Evolutionary conservation across 768 basidiomycete genomes (phyloP).

Genomic region (Boletus sp.): DNA sequence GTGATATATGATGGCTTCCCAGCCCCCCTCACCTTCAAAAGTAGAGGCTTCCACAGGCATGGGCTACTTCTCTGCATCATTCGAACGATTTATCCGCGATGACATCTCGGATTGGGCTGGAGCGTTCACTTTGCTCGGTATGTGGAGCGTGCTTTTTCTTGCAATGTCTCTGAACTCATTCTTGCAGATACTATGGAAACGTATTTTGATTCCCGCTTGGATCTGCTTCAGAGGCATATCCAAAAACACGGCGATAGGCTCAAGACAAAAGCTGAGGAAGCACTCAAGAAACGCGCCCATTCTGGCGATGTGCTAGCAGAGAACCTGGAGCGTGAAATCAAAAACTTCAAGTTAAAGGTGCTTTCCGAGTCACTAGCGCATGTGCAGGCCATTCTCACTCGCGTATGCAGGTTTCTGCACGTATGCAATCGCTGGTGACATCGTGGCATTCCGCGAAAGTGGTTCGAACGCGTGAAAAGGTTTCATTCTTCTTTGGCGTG

Average conservation of each 20-base stretch:
- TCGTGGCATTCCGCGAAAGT: constrained; percentile 95
- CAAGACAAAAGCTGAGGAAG: constrained; percentile 78
- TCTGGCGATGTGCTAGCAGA: constrained; percentile 65
- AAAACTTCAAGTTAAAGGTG: constrained; percentile 84
- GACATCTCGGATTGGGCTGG: constrained; percentile 74
- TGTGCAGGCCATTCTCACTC: constrained; percentile 4
- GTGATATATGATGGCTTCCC: constrained; percentile 31
- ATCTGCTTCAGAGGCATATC: constrained; percentile 76
- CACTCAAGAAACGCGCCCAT: constrained; percentile 57
- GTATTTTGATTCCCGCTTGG: constrained; percentile 88
- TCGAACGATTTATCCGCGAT: constrained; percentile 73
- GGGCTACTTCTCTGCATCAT: constrained; percentile 63
- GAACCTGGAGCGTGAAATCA: constrained; percentile 83
- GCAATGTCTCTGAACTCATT: not conserved
- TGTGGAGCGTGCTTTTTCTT: constrained; percentile 17
- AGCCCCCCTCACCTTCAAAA: constrained; percentile 38
- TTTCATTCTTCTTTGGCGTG: constrained; percentile 92
- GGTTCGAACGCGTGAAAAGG: constrained; percentile 75
- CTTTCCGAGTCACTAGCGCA: not conserved
- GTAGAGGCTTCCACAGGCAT: constrained; percentile 32
- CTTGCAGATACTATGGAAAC: constrained; percentile 86
- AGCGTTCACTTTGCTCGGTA: constrained; percentile 85
- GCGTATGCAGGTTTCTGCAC: constrained; percentile 61
- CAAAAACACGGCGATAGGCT: constrained; percentile 84
- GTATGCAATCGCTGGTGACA: constrained; percentile 70